These are phyloP conservation scores for Lentinula novae-zelandiae DNA, from an alignment of 1,284 basidiomycete species.

Conservation along the genomic window DNA sequence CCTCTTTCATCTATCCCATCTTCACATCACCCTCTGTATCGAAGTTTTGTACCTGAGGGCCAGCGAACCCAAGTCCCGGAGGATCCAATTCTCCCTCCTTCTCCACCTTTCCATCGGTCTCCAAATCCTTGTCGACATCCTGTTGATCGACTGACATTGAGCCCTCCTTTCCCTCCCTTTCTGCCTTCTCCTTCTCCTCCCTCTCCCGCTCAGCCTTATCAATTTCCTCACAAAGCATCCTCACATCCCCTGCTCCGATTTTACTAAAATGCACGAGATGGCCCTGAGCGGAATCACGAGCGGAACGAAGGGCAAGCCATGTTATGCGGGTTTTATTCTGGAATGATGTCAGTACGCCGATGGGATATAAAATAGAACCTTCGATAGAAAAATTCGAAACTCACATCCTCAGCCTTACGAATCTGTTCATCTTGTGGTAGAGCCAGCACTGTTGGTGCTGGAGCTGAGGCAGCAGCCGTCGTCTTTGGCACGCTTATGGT, in stretches of 20 bases:
- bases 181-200: constrained; percentile 50
- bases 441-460: constrained; percentile 21
- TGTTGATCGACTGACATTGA: constrained; percentile 13
- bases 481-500: constrained; percentile 18
- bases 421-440: constrained; percentile 48
- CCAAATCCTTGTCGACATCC: constrained; percentile 4
- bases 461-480: constrained; percentile 21
- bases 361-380: not conserved
- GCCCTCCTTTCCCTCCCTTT: constrained; percentile 20
- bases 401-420: constrained; percentile 59
- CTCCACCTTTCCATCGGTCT: not conserved
- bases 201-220: constrained; percentile 59
- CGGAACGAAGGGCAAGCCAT: constrained; percentile 75
- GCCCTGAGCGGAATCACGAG: constrained; percentile 49
- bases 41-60: not conserved
- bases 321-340: constrained; percentile 71
- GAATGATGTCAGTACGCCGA: not conserved
- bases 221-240: constrained; percentile 61
- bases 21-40: constrained; percentile 49
- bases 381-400: constrained; percentile 9
- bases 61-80: not conserved
- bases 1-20: constrained; percentile 41
- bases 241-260: constrained; percentile 74
- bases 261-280: constrained; percentile 70
- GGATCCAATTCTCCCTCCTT: constrained; percentile 8